Evolutionary conservation across 1,284 basidiomycete genomes (phyloP), one percentile per base, ranked within the genome.

Genomic region (Sporisorium reilianum): DNA sequence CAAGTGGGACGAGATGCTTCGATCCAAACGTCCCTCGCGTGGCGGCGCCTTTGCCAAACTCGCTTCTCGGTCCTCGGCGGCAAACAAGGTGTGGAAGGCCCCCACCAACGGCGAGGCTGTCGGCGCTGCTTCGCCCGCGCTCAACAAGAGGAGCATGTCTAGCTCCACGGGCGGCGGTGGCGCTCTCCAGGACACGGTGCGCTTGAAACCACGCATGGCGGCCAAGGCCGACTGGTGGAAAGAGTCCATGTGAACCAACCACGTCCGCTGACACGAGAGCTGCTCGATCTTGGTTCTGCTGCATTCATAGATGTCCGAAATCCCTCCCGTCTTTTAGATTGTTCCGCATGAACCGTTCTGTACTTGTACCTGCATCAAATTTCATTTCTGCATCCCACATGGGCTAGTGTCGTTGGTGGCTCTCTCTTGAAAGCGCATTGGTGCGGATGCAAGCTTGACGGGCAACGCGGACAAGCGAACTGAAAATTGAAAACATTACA

Each of bases 1-100:
- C 63, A 89, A 90, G 55, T 98, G 94, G 94, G 95, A 98, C 64
- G 26, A 74, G 60, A 40, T 46, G 36, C 51, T 83, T 14, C 53
- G 68, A 7, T 36, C 55, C 12, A 59, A 71, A 49, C 63, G 41
- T 22, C 45, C 46, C 28, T 28, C 36, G 23, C 48, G 44, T 0
- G 40, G 50, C 3, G 50, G 56, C 14, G 49, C 41, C 1, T 44
- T 46, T 7, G 41, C 53, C 0, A 51, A 52, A 38, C 26, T 52
- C 4, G 46, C 28, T 8, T 69, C 66, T 40, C 45, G 66, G 3
- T 51, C 60, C 26, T 16, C 26, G 1, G 30, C 23, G 1, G 41
- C 26, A 7, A 72, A 72, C 53, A 73, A 68, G 46, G 60, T 73
- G 10, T 67, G 64, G 61, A 63, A 73, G 38, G 52, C 70, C 10